Evolutionary conservation across 2,329 filamentous ascomycete species (phyloP).

Genomic region (Trichoderma sp.): DNA sequence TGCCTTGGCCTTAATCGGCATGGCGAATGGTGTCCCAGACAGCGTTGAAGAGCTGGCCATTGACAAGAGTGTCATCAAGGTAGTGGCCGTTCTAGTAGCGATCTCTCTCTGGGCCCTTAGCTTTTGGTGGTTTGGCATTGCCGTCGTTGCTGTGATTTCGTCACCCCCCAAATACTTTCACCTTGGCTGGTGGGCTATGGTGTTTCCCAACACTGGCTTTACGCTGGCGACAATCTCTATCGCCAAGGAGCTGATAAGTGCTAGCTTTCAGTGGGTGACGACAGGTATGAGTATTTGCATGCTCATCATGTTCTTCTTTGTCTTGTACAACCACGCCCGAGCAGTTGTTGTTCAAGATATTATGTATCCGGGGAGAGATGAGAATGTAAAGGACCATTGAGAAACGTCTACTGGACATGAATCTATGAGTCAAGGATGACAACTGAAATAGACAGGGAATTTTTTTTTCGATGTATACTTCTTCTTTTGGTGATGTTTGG

Average conservation of each 20-base stretch:
- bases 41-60: constrained; percentile 43
- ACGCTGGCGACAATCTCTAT: constrained; percentile 55
- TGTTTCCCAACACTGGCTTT: constrained; percentile 62
- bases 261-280: constrained; percentile 45
- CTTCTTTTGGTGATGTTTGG: neutral
- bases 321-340: constrained; percentile 42
- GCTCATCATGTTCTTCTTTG: constrained; percentile 40
- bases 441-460: neutral
- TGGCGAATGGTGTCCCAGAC: constrained; percentile 50
- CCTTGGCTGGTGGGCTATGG: constrained; percentile 62
- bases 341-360: constrained; percentile 53
- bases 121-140: constrained; percentile 55
- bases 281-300: constrained; percentile 51
- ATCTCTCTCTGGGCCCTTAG: constrained; percentile 64
- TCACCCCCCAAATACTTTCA: constrained; percentile 51
- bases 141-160: constrained; percentile 34
- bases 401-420: neutral
- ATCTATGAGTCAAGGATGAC: neutral
- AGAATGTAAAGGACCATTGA: constrained; percentile 47
- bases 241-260: constrained; percentile 46
- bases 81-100: constrained; percentile 46
- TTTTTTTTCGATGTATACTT: neutral
- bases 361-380: constrained; percentile 54
- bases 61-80: constrained; percentile 44
- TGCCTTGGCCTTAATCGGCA: constrained; percentile 65